These are phyloP conservation scores for Oryza longistaminata DNA, from an alignment of 176 grass and related monocot genomes.

Conservation along the genomic window DNA sequence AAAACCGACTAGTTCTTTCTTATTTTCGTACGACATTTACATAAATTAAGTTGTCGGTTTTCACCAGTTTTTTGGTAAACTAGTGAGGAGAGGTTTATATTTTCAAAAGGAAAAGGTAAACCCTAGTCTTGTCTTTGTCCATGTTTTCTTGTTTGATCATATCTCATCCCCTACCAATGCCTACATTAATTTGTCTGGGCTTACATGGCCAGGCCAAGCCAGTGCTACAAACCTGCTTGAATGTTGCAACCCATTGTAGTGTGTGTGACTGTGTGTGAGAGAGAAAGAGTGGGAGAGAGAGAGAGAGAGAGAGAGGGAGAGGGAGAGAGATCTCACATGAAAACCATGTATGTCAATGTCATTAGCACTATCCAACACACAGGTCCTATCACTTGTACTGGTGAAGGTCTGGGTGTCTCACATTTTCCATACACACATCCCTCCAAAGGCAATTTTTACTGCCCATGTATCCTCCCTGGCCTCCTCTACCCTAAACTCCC, in stretches of 20 bases:
- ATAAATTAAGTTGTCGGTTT: no score
- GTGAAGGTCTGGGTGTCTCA: constrained; percentile 8
- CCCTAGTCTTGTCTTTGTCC: background rate
- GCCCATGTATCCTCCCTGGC: background rate
- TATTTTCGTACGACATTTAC: no score
- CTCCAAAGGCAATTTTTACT: constrained; percentile 28
- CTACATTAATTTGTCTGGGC: constrained; percentile 29
- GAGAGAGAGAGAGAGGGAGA: background rate
- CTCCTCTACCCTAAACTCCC: constrained; percentile 33
- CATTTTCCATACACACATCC: constrained; percentile 26
- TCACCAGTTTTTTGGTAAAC: no score
- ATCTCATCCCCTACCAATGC: background rate
- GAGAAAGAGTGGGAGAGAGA: background rate
- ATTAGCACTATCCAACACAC: constrained; percentile 3
- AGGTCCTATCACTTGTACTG: constrained; percentile 11
- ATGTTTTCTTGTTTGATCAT: constrained; percentile 7
- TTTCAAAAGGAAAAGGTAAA: no score
- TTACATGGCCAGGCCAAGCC: constrained; percentile 26
- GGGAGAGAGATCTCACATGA: background rate
- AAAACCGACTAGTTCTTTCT: no score
- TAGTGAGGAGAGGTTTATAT: no score
- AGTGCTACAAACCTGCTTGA: background rate
- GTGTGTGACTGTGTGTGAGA: no score
- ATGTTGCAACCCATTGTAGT: constrained; percentile 2
- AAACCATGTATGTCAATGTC: background rate